Conservation (phyloP, 352 stramenopile species). For the Pythium pectinolyticum region DNA sequence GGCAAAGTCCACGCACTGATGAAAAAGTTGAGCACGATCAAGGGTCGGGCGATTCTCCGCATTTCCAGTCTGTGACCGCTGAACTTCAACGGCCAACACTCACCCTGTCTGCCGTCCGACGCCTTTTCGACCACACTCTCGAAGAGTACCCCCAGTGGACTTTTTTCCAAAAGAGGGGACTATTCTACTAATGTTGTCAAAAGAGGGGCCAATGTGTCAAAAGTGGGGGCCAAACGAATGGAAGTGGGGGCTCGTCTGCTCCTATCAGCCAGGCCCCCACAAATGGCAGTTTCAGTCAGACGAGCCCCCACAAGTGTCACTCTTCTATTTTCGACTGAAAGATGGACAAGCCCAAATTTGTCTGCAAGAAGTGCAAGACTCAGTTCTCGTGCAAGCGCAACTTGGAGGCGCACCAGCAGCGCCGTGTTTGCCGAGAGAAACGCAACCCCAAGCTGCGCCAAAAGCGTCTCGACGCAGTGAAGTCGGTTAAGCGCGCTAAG, state of each 20-base stretch:
- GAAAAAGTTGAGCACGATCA: slow-evolving; percentile 7
- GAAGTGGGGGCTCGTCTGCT: too few relatives aligned
- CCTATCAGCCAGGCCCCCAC: too few relatives aligned
- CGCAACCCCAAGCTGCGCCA: slow-evolving; percentile 1
- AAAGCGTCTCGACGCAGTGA: background rate
- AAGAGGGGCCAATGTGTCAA: too few relatives aligned
- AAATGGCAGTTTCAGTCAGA: too few relatives aligned
- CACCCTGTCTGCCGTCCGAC: background rate
- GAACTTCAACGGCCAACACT: background rate
- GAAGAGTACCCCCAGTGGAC: background rate
- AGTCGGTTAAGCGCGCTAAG: background rate
- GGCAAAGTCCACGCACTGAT: slow-evolving; percentile 12
- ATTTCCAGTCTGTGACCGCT: background rate
- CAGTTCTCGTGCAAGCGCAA: slow-evolving; percentile 2
- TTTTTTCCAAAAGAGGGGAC: background rate
- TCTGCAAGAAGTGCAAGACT: background rate
- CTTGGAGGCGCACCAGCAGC: background rate
- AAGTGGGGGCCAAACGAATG: too few relatives aligned
- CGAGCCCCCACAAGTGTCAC: background rate
- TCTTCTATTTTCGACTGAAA: background rate
- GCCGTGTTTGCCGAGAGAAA: slow-evolving; percentile 7
- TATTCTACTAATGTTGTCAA: too few relatives aligned
- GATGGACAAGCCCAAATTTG: background rate
- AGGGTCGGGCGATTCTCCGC: slow-evolving; percentile 1
- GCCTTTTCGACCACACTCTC: background rate